Evolutionary conservation across 768 basidiomycete genomes (phyloP).

Genomic region (Lactarius indigo): DNA sequence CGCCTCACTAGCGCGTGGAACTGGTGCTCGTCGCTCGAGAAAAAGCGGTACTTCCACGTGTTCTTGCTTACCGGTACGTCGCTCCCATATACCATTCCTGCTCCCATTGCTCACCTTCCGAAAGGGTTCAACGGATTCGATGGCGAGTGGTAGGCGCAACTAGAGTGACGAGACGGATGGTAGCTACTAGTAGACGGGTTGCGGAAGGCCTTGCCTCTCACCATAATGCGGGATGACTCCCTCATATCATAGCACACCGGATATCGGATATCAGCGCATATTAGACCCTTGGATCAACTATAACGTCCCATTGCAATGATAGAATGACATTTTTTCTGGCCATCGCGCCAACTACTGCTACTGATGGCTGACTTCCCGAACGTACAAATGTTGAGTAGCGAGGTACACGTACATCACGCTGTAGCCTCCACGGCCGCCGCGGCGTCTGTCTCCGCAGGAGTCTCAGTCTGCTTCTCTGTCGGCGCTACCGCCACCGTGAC

Average conservation of each 20-base stretch:
- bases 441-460: background rate
- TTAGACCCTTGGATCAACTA: background rate
- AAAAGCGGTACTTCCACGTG: conserved; percentile 78
- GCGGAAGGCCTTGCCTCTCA: background rate
- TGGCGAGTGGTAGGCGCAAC: conserved; percentile 75
- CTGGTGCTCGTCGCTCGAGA: conserved; percentile 83
- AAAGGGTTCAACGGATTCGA: conserved; percentile 82
- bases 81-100: too few relatives aligned
- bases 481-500: conserved; percentile 17
- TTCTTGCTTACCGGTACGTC: conserved; percentile 71
- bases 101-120: background rate
- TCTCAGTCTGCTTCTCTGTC: background rate
- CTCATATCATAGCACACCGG: background rate
- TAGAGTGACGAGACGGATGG: background rate
- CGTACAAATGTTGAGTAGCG: background rate
- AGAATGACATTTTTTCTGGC: background rate
- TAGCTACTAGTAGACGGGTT: background rate
- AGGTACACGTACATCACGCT: background rate
- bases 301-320: background rate
- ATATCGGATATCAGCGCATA: background rate
- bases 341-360: background rate
- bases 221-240: background rate
- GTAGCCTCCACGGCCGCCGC: conserved; percentile 14
- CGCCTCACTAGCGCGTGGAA: conserved; percentile 89
- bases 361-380: background rate